These are phyloP conservation scores for Penicillium taxi DNA, from an alignment of 495 filamentous ascomycete genomes.

Conservation along the genomic window DNA sequence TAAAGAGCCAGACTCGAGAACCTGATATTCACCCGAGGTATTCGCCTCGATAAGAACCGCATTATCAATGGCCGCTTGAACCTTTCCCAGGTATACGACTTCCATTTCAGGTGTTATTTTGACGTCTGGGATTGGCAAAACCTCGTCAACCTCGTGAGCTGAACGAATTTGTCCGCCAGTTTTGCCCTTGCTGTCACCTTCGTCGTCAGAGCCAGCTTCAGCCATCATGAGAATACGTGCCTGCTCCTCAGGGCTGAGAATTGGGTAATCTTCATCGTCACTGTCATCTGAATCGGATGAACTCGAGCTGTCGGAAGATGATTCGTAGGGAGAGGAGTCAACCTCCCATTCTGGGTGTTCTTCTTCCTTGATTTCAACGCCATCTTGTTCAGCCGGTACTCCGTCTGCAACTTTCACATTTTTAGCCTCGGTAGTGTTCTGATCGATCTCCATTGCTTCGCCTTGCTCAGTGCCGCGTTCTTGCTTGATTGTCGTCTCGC, in stretches of 20 bases:
- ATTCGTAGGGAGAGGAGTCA: constrained; percentile 55
- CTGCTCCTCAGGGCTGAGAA: constrained; percentile 69
- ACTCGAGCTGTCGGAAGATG: constrained; percentile 46
- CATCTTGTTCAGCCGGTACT: constrained; percentile 10
- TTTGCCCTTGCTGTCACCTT: constrained; percentile 47
- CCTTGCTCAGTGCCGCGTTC: constrained; percentile 4
- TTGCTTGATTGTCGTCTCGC: constrained; percentile 1
- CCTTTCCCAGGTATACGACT: constrained; percentile 61
- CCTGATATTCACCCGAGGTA: constrained; percentile 70
- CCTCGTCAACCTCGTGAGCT: constrained; percentile 63
- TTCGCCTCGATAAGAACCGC: constrained; percentile 70
- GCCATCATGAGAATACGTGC: constrained; percentile 72
- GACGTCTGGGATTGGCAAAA: constrained; percentile 65
- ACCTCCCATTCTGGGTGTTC: constrained; percentile 65
- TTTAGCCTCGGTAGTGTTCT: constrained; percentile 5
- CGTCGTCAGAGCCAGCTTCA: constrained; percentile 64
- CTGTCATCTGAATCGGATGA: constrained; percentile 53
- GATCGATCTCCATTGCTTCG: constrained; percentile 34
- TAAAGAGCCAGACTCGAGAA: constrained; percentile 73
- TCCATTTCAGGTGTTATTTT: constrained; percentile 64
- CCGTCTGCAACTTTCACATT: constrained; percentile 3
- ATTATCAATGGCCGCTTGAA: constrained; percentile 68
- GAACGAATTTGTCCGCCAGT: constrained; percentile 49
- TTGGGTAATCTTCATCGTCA: constrained; percentile 62
- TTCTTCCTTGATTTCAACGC: constrained; percentile 42